Evolutionary conservation across 345 rosid genomes (phyloP).

Genomic region (Chamaenerion angustifolium): DNA sequence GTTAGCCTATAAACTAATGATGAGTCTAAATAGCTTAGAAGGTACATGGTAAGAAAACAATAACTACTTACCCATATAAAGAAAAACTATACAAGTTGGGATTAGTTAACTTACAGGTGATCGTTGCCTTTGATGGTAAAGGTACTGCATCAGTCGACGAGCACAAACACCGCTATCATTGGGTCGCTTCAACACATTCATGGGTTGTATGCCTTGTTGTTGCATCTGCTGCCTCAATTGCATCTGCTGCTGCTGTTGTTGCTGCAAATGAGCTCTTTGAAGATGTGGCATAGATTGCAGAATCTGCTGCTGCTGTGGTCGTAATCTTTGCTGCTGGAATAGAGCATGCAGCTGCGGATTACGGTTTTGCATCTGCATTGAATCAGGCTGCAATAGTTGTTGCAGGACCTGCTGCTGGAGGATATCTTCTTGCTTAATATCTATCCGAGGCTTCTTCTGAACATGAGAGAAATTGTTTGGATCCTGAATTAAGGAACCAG

Average conservation of each 20-base stretch:
- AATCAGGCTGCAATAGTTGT: slow-evolving; percentile 73
- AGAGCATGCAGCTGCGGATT: slow-evolving; percentile 60
- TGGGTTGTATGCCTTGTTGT: slow-evolving; percentile 65
- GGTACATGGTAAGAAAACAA: too few relatives aligned
- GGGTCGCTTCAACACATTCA: slow-evolving; percentile 35
- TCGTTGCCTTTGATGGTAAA: slow-evolving; percentile 83
- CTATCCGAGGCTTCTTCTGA: slow-evolving; percentile 70
- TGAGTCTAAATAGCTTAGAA: too few relatives aligned
- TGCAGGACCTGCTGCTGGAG: slow-evolving; percentile 73
- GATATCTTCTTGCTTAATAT: slow-evolving; percentile 81
- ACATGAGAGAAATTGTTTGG: slow-evolving; percentile 49
- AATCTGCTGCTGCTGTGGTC: slow-evolving; percentile 38
- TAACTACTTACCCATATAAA: too few relatives aligned
- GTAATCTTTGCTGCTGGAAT: slow-evolving; percentile 63
- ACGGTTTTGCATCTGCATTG: slow-evolving; percentile 58
- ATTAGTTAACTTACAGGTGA: slow-evolving; percentile 45
- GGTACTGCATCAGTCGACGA: slow-evolving; percentile 90
- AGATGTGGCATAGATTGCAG: slow-evolving; percentile 71
- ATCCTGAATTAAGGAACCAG: slow-evolving; percentile 65
- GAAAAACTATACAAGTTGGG: too few relatives aligned
- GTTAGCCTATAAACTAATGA: too few relatives aligned
- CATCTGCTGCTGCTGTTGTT: slow-evolving; percentile 33
- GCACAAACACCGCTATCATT: slow-evolving; percentile 76
- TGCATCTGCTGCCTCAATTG: slow-evolving; percentile 75
- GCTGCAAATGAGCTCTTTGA: slow-evolving; percentile 63